Conservation (phyloP, 78 protist genomes). For the Chrysochromulina parva region DNA sequence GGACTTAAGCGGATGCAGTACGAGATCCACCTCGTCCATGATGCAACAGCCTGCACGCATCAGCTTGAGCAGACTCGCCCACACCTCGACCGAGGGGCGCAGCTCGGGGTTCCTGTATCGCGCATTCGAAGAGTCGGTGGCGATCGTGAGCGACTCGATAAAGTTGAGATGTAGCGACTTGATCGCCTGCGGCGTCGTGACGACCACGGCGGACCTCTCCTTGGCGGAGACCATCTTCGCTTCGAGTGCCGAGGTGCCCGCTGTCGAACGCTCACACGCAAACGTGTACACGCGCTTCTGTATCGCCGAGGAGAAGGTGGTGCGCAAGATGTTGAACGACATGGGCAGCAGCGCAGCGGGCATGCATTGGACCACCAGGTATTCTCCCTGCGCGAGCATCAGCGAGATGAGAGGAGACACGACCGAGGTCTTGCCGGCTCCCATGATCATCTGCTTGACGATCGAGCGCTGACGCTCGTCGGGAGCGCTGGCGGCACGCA, state of each 20-base stretch:
- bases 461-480: background rate
- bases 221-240: background rate
- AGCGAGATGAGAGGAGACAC: constrained; percentile 58
- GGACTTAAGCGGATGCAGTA: constrained; percentile 47
- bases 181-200: constrained; percentile 15
- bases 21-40: constrained; percentile 43
- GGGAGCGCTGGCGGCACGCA: background rate
- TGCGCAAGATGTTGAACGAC: background rate
- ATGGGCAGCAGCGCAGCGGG: background rate
- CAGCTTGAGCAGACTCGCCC: background rate
- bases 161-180: constrained; percentile 30
- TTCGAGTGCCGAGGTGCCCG: background rate
- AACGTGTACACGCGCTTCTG: background rate
- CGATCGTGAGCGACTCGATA: background rate
- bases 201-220: background rate
- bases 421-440: constrained; percentile 74
- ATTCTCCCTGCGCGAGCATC: constrained; percentile 55
- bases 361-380: constrained; percentile 51
- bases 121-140: background rate
- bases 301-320: background rate
- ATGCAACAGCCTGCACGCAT: background rate
- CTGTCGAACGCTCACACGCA: background rate
- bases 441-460: constrained; percentile 77
- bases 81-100: background rate
- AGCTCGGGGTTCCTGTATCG: background rate